Evolutionary conservation across 2,329 filamentous ascomycete species (phyloP).

Genomic region (Microsporum audouinii): DNA sequence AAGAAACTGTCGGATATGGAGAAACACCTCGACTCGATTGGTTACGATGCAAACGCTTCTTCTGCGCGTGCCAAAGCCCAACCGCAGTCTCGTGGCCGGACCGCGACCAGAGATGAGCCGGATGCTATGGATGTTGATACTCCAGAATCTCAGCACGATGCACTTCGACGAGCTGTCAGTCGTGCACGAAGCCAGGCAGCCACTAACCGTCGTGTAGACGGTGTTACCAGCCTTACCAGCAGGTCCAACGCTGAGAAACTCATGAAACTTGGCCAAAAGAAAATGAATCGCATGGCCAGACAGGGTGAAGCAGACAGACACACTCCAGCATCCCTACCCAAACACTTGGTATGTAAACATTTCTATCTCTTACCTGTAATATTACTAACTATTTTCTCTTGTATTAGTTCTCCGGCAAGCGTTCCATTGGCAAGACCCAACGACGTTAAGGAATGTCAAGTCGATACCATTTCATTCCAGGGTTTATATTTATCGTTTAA

Average conservation of each 20-base stretch:
- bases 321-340: constrained; percentile 64
- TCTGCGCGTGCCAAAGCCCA: constrained; percentile 53
- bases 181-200: constrained; percentile 47
- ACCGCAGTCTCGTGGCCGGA: constrained; percentile 55
- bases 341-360: constrained; percentile 61
- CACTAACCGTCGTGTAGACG: constrained; percentile 36
- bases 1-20: constrained; percentile 82
- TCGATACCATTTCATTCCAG: constrained; percentile 5
- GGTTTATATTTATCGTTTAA: background rate
- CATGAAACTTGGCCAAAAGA: constrained; percentile 84
- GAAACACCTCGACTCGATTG: constrained; percentile 69
- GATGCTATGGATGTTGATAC: constrained; percentile 39
- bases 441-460: constrained; percentile 24
- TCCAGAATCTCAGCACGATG: constrained; percentile 28
- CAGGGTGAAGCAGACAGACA: constrained; percentile 96
- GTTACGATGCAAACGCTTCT: constrained; percentile 63
- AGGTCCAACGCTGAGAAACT: constrained; percentile 74
- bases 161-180: constrained; percentile 60
- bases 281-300: constrained; percentile 96
- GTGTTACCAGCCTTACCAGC: constrained; percentile 53
- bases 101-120: constrained; percentile 51
- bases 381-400: constrained; percentile 16
- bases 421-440: constrained; percentile 77
- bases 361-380: constrained; percentile 4
- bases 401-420: constrained; percentile 69